phyloP scores from a whole-genome alignment of 1,139 yeast species.

The Candida tetrigidarum region DNA sequence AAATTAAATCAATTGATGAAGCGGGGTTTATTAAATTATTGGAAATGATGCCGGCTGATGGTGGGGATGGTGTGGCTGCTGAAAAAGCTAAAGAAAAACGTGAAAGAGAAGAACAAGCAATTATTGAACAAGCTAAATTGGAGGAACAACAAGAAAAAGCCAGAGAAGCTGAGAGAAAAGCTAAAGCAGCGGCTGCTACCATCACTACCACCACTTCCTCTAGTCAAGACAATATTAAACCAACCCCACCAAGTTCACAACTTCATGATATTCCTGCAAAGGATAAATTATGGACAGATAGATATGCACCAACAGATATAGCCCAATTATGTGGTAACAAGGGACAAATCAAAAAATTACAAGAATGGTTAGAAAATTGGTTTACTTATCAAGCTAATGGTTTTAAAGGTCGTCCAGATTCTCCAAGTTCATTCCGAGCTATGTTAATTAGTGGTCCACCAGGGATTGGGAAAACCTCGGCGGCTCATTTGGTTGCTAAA shows the following conservation, averaged over 20 bases:
- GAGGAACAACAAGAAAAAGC: conserved; percentile 21
- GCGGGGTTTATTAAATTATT: conserved; percentile 82
- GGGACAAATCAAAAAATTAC: conserved; percentile 66
- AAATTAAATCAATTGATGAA: conserved; percentile 83
- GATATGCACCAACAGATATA: conserved; percentile 81
- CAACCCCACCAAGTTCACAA: conserved; percentile 3
- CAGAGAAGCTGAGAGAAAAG: conserved; percentile 23
- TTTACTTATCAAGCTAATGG: conserved; percentile 55
- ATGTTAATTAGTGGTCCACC: conserved; percentile 87
- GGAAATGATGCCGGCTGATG: conserved; percentile 85
- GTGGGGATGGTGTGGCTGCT: conserved; percentile 84
- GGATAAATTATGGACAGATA: conserved; percentile 88
- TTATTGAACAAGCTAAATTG: conserved; percentile 51
- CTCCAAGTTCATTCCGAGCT: conserved; percentile 73
- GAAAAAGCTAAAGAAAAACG: conserved; percentile 70
- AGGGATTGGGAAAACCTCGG: conserved; percentile 82
- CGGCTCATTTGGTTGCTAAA: conserved; percentile 75
- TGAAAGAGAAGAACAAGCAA: conserved; percentile 62
- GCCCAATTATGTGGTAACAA: conserved; percentile 92
- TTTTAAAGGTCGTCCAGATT: conserved; percentile 60
- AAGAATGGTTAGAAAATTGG: conserved; percentile 84
- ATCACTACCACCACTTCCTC: background rate
- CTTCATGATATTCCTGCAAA: conserved; percentile 38
- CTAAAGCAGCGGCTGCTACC: background rate
- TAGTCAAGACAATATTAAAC: background rate